phyloP scores from a whole-genome alignment of 1,139 yeast species.

The Pichia sp. region DNA sequence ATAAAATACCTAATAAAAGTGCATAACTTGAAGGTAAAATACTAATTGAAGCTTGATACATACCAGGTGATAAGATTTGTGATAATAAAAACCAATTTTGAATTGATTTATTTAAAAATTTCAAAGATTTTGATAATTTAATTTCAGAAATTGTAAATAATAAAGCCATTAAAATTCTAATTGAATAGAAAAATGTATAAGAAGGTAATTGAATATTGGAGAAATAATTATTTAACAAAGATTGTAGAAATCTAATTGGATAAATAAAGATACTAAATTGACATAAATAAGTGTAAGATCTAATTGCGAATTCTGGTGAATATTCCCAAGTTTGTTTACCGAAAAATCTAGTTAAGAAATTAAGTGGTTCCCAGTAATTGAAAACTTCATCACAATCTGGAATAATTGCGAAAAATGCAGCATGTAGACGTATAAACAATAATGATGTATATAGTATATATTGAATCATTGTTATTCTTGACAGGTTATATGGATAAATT shows the following conservation, averaged over 20 bases:
- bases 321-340: slow-evolving; percentile 98
- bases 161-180: slow-evolving; percentile 48
- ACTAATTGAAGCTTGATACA: slow-evolving; percentile 81
- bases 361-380: slow-evolving; percentile 93
- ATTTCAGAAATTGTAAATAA: slow-evolving; percentile 50
- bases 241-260: slow-evolving; percentile 30
- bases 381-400: slow-evolving; percentile 85
- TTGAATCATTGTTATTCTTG: slow-evolving; percentile 2
- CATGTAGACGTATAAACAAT: slow-evolving; percentile 36
- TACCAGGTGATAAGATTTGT: slow-evolving; percentile 49
- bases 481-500: too few species aligned
- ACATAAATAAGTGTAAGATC: slow-evolving; percentile 72
- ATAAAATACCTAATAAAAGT: slow-evolving; percentile 58
- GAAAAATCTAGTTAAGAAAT: slow-evolving; percentile 66
- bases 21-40: slow-evolving; percentile 83
- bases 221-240: slow-evolving; percentile 6
- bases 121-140: slow-evolving; percentile 40
- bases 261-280: slow-evolving; percentile 41
- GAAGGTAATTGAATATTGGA: slow-evolving; percentile 26
- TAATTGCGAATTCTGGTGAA: slow-evolving; percentile 80
- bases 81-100: slow-evolving; percentile 55
- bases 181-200: slow-evolving; percentile 41
- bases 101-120: slow-evolving; percentile 31
- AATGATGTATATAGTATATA: slow-evolving; percentile 14
- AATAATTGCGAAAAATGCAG: slow-evolving; percentile 54